A percentile compares a stretch with the other conserved stretches of the same genome.
Conservation (phyloP, 495 filamentous ascomycete genomes). For the Xylaria bambusicola region DNA sequence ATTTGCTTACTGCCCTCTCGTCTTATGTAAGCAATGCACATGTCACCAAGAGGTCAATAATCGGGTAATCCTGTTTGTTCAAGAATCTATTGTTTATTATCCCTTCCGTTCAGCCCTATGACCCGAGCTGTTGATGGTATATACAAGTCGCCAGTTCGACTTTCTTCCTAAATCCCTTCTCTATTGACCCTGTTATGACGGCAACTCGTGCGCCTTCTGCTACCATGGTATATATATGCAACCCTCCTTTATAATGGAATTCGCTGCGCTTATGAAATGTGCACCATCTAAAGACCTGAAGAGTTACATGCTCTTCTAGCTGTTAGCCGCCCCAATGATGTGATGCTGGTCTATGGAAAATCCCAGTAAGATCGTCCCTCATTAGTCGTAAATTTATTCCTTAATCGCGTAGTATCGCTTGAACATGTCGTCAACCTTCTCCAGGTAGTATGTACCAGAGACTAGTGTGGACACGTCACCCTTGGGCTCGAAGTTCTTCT, state of each 20-base stretch:
- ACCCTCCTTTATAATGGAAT: slow-evolving; percentile 17
- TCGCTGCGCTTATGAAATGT: slow-evolving; percentile 17
- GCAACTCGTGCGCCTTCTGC: slow-evolving; percentile 1
- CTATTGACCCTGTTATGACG: slow-evolving; percentile 25
- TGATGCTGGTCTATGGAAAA: slow-evolving; percentile 22
- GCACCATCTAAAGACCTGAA: slow-evolving; percentile 19
- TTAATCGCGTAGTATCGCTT: slow-evolving; percentile 84
- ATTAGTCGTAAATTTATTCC: slow-evolving; percentile 55
- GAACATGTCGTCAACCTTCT: slow-evolving; percentile 93
- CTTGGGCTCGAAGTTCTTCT: slow-evolving; percentile 82
- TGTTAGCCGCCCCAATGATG: slow-evolving; percentile 8
- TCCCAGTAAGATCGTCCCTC: slow-evolving; percentile 24
- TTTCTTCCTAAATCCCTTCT: slow-evolving; percentile 23
- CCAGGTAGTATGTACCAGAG: slow-evolving; percentile 85
- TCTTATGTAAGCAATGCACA: too few relatives aligned
- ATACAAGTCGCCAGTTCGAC: slow-evolving; percentile 28
- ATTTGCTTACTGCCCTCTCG: too few relatives aligned
- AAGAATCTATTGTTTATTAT: slow-evolving; percentile 27
- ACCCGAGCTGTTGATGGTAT: slow-evolving; percentile 25
- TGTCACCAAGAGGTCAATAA: neutral
- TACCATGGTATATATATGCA: slow-evolving; percentile 27
- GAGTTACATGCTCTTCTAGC: slow-evolving; percentile 17
- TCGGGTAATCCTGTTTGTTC: neutral
- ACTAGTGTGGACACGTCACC: slow-evolving; percentile 78
- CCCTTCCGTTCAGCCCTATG: slow-evolving; percentile 20